Evolutionary conservation across 73 alveolate species (phyloP).

Genomic region (Tetrahymena thermophila): DNA sequence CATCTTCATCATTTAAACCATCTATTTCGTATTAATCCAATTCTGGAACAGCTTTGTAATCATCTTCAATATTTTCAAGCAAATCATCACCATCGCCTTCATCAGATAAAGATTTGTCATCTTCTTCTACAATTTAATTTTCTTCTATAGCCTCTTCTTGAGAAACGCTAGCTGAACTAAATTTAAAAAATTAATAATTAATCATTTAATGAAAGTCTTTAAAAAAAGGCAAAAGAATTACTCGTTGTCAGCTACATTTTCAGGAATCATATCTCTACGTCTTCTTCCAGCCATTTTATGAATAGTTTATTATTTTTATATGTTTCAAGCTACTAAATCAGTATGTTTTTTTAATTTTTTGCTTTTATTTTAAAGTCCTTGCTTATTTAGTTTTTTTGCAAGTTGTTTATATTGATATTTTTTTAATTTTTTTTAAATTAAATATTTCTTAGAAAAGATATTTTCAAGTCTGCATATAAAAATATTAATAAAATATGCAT

Average conservation of each 20-base stretch:
- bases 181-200: neutral
- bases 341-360: neutral
- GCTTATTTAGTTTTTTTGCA: neutral
- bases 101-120: constrained; percentile 9
- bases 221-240: neutral
- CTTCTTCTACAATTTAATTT: constrained; percentile 10
- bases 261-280: constrained; percentile 3
- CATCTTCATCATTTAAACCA: constrained; percentile 85
- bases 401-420: neutral
- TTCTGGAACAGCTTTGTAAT: constrained; percentile 78
- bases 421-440: neutral
- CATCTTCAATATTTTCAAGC: constrained; percentile 68
- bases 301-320: neutral
- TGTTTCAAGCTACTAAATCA: neutral
- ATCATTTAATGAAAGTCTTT: neutral
- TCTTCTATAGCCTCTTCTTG: constrained; percentile 31
- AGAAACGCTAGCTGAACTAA: neutral
- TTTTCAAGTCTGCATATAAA: neutral
- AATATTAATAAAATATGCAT: neutral
- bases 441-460: neutral
- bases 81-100: constrained; percentile 53
- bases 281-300: constrained; percentile 1
- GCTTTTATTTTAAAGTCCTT: neutral
- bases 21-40: constrained; percentile 85
- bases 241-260: neutral